Evolutionary conservation across 331 rosid genomes (phyloP).

Genomic region (Dryas integrifolia): DNA sequence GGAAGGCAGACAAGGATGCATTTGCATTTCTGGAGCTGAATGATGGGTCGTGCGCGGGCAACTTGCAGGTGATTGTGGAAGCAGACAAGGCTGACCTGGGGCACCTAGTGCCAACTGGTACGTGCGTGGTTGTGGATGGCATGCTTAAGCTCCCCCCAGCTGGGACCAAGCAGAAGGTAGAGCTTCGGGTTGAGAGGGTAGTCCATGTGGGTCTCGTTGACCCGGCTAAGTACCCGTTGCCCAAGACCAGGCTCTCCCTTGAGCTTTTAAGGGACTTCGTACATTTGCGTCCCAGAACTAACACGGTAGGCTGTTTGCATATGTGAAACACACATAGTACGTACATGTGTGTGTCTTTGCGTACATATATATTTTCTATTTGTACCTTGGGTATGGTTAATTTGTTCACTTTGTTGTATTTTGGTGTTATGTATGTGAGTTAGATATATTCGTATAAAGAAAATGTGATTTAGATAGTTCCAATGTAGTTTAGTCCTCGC

Average conservation of each 20-base stretch:
- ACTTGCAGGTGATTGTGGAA: conserved; percentile 79
- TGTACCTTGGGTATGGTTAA: not conserved
- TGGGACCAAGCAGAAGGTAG: conserved; percentile 78
- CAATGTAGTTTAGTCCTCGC: too few species aligned
- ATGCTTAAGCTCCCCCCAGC: conserved; percentile 74
- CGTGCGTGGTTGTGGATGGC: conserved; percentile 75
- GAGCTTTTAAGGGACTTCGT: conserved; percentile 75
- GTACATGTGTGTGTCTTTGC: too few species aligned
- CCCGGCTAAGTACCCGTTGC: conserved; percentile 81
- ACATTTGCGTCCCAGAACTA: conserved; percentile 86
- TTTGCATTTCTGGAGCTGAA: conserved; percentile 87
- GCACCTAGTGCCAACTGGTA: conserved; percentile 77
- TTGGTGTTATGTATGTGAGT: not conserved
- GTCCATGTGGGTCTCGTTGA: conserved; percentile 81
- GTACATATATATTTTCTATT: too few species aligned
- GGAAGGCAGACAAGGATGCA: conserved; percentile 91
- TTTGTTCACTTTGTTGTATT: not conserved
- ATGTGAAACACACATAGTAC: not conserved
- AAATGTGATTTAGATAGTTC: too few species aligned
- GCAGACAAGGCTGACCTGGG: conserved; percentile 68
- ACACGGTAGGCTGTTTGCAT: conserved; percentile 52
- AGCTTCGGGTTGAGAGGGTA: conserved; percentile 71
- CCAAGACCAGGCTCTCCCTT: conserved; percentile 73
- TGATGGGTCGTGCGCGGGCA: conserved; percentile 77
- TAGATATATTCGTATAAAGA: not conserved